These are phyloP conservation scores for Sergeia podlipaevii DNA, from an alignment of 208 protist genomes.

Conservation along the genomic window DNA sequence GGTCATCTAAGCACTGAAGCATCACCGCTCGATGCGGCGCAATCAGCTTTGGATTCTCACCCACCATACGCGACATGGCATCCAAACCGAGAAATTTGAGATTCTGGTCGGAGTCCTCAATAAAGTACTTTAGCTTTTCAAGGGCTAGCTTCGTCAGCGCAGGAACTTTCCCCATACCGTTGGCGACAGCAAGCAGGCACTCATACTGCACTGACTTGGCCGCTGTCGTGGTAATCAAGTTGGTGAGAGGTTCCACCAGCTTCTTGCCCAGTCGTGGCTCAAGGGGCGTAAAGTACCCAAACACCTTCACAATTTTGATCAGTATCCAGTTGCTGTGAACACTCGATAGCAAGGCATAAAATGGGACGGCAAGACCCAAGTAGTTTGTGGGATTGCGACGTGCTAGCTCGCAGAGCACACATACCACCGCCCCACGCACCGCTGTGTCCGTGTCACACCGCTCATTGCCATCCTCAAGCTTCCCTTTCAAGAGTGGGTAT, in stretches of 20 bases:
- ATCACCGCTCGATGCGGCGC: conserved; percentile 90
- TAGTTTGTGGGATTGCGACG: conserved; percentile 98
- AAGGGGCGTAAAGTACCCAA: conserved; percentile 93
- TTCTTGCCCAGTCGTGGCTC: conserved; percentile 98
- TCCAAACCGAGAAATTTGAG: conserved; percentile 98
- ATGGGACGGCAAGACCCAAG: conserved; percentile 94
- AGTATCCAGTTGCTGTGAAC: conserved; percentile 98
- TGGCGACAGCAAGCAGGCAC: conserved; percentile 94
- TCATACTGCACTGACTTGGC: conserved; percentile 97
- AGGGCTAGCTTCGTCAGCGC: conserved; percentile 89
- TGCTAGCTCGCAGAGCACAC: conserved; percentile 98
- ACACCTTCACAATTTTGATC: conserved; percentile 99
- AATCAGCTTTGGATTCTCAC: conserved; percentile 90
- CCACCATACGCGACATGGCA: conserved; percentile 90
- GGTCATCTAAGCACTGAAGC: conserved; percentile 93
- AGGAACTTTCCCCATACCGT: conserved; percentile 78
- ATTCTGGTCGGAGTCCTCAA: conserved; percentile 98
- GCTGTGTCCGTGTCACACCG: conserved; percentile 72
- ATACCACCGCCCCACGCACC: conserved; percentile 95
- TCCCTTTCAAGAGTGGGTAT: conserved; percentile 96
- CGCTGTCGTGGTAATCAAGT: conserved; percentile 94
- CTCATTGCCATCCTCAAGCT: conserved; percentile 93
- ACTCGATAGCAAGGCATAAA: conserved; percentile 95
- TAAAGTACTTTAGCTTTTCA: conserved; percentile 93
- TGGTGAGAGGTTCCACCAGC: conserved; percentile 96